Percentiles rank a stretch among this genome's conserved stretches.
Conservation (phyloP, 768 basidiomycete species). For the Heimioporus sp. region DNA sequence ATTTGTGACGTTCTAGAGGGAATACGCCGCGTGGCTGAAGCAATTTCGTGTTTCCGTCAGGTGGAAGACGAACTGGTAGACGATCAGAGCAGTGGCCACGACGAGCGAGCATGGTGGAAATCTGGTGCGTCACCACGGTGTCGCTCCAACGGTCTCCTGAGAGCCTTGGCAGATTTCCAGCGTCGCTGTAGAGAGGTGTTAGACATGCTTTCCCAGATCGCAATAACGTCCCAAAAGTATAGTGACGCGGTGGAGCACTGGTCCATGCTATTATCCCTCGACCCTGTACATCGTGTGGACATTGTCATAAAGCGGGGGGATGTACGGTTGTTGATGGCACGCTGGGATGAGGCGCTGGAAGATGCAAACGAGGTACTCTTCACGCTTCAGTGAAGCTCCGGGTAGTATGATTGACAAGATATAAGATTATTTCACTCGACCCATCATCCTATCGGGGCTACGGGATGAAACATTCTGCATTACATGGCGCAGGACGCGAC, state of each 20-base stretch:
- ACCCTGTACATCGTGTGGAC: not conserved
- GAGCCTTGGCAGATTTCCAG: not conserved
- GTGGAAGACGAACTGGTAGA: no score
- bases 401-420: not conserved
- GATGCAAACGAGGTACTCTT: slow-evolving; percentile 12
- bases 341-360: slow-evolving; percentile 2
- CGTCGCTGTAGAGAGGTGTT: not conserved
- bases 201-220: not conserved
- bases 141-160: no score
- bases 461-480: not conserved
- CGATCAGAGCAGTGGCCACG: no score
- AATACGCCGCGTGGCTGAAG: no score
- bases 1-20: no score
- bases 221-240: not conserved
- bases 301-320: not conserved
- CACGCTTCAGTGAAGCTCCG: not conserved
- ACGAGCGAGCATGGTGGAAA: not conserved
- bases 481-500: not conserved
- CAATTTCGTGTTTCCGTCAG: no score
- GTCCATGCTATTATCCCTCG: not conserved
- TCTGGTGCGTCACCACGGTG: not conserved
- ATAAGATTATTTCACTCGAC: not conserved
- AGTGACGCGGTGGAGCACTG: not conserved
- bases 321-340: not conserved
- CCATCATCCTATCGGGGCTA: not conserved